Conservation (phyloP, 2,329 filamentous ascomycete genomes). For the Akanthomyces lecanii region DNA sequence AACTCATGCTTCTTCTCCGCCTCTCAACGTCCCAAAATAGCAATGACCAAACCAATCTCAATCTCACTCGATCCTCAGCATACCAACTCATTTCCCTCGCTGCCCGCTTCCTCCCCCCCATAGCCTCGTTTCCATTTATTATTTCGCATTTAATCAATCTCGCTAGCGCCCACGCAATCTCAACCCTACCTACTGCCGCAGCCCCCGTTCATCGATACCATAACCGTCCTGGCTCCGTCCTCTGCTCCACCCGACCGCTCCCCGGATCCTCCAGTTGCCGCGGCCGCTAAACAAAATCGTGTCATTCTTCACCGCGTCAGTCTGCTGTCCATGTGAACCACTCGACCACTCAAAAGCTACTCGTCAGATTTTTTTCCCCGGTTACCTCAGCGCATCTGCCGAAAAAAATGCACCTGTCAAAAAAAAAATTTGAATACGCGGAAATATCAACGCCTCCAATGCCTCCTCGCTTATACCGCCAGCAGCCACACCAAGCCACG, state of each 20-base stretch:
- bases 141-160: background rate
- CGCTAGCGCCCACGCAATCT: background rate
- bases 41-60: too few relatives aligned
- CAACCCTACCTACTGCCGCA: background rate
- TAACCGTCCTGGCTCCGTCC: background rate
- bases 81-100: too few relatives aligned
- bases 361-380: background rate
- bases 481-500: background rate
- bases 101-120: too few relatives aligned
- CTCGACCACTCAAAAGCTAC: background rate
- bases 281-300: background rate
- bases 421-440: background rate
- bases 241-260: background rate
- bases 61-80: too few relatives aligned
- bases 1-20: too few relatives aligned
- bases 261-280: slow-evolving; percentile 11
- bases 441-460: background rate
- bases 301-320: background rate
- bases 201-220: slow-evolving; percentile 1
- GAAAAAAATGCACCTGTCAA: too few relatives aligned
- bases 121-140: too few relatives aligned
- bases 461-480: background rate
- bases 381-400: too few relatives aligned
- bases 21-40: too few relatives aligned
- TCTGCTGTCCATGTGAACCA: background rate